phyloP scores from a whole-genome alignment of 2,329 filamentous ascomycete species.

The Arthroderma sp. region DNA sequence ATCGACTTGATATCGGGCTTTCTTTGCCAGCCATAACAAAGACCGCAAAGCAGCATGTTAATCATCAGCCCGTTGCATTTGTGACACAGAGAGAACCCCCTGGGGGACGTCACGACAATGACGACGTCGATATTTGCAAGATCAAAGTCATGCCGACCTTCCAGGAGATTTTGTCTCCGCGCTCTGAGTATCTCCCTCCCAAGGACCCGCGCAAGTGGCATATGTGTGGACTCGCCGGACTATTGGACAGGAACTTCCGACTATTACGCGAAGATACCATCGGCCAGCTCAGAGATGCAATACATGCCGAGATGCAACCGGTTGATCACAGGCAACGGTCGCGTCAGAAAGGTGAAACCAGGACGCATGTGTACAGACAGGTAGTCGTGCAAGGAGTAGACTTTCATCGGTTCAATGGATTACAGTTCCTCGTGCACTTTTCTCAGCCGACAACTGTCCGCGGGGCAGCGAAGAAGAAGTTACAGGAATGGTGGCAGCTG shows the following conservation, averaged over 20 bases:
- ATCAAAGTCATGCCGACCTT: constrained; percentile 40
- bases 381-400: constrained; percentile 10
- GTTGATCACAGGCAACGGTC: too few species aligned
- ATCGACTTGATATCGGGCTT: constrained; percentile 3
- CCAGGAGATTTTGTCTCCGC: constrained; percentile 29
- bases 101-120: constrained; percentile 38
- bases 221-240: constrained; percentile 32
- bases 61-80: background rate
- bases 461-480: constrained; percentile 14
- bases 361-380: background rate
- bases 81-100: constrained; percentile 2
- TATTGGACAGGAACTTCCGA: constrained; percentile 44
- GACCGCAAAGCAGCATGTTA: background rate
- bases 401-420: constrained; percentile 28
- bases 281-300: constrained; percentile 39
- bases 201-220: constrained; percentile 24
- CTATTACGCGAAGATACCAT: constrained; percentile 44
- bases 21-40: background rate
- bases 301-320: constrained; percentile 26
- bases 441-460: constrained; percentile 25
- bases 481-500: constrained; percentile 39
- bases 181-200: constrained; percentile 14
- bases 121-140: constrained; percentile 32
- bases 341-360: background rate
- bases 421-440: constrained; percentile 36